These are phyloP conservation scores for Penicillium subrubescens DNA, from an alignment of 495 filamentous ascomycete species.

Conservation along the genomic window DNA sequence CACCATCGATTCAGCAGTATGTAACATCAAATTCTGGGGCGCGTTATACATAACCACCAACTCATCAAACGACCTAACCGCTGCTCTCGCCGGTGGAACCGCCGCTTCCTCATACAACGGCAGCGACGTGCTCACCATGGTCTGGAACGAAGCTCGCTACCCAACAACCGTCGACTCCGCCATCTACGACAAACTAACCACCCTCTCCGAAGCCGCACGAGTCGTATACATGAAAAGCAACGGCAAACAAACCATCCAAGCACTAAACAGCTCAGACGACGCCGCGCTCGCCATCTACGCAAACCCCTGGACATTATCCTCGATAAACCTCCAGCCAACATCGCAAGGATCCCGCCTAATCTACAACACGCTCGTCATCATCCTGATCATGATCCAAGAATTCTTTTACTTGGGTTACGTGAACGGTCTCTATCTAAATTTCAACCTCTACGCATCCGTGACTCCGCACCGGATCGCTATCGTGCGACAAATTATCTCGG, in stretches of 20 bases:
- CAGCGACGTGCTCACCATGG: slow-evolving; percentile 40
- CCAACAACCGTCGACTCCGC: slow-evolving; percentile 41
- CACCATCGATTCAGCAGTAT: slow-evolving; percentile 37
- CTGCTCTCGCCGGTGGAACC: slow-evolving; percentile 35
- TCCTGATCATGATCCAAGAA: slow-evolving; percentile 52
- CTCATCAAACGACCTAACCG: slow-evolving; percentile 38
- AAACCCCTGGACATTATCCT: slow-evolving; percentile 43
- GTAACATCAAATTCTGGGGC: slow-evolving; percentile 51
- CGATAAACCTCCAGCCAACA: slow-evolving; percentile 48
- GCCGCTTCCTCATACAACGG: slow-evolving; percentile 41
- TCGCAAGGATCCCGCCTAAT: slow-evolving; percentile 50
- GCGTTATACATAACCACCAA: slow-evolving; percentile 41
- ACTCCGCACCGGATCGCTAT: slow-evolving; percentile 42
- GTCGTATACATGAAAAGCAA: slow-evolving; percentile 35
- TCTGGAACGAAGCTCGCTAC: slow-evolving; percentile 58
- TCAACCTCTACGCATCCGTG: slow-evolving; percentile 44
- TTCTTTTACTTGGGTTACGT: slow-evolving; percentile 54
- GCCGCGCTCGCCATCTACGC: slow-evolving; percentile 39
- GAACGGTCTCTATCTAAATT: slow-evolving; percentile 44
- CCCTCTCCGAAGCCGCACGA: slow-evolving; percentile 37
- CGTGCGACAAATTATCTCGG: slow-evolving; percentile 42
- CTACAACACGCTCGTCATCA: slow-evolving; percentile 55
- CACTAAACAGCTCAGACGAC: slow-evolving; percentile 30
- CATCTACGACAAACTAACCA: slow-evolving; percentile 30
- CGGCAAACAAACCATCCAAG: slow-evolving; percentile 30